Evolutionary conservation across 2,329 filamentous ascomycete genomes (phyloP).

Genomic region (Diaporthe helianthi): DNA sequence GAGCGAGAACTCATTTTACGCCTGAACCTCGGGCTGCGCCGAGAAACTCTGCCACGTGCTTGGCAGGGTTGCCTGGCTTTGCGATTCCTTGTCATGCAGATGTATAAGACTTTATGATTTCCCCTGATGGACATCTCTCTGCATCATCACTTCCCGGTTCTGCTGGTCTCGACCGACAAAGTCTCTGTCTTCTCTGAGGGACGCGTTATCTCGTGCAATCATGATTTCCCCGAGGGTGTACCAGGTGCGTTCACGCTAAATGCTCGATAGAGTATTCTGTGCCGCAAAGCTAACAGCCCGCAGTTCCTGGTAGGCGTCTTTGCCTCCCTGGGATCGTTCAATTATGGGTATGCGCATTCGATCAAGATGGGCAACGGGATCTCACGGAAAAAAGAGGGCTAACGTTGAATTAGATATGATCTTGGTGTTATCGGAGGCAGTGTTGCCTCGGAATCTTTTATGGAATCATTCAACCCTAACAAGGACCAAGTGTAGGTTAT

Average conservation of each 20-base stretch:
- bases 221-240: slow-evolving; percentile 1
- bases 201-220: not conserved
- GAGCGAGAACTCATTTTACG: slow-evolving; percentile 5
- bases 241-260: not conserved
- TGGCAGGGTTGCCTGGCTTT: not conserved
- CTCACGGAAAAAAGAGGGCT: no score
- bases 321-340: not conserved
- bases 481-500: not conserved
- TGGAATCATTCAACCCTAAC: not conserved
- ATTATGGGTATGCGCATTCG: not conserved
- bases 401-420: not conserved
- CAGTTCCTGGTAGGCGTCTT: slow-evolving; percentile 8
- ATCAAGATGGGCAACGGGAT: no score
- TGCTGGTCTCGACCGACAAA: not conserved
- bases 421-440: slow-evolving; percentile 7
- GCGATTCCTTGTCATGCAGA: not conserved
- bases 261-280: not conserved
- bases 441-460: not conserved
- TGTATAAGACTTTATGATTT: slow-evolving; percentile 2
- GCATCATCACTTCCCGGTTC: not conserved
- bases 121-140: not conserved
- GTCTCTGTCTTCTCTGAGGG: not conserved
- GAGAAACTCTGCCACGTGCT: slow-evolving; percentile 5
- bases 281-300: not conserved
- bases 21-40: not conserved